Percentiles rank a stretch among this genome's conserved stretches.
These are phyloP conservation scores for Phytophthora pluvialis DNA, from an alignment of 352 stramenopile genomes.

Conservation along the genomic window DNA sequence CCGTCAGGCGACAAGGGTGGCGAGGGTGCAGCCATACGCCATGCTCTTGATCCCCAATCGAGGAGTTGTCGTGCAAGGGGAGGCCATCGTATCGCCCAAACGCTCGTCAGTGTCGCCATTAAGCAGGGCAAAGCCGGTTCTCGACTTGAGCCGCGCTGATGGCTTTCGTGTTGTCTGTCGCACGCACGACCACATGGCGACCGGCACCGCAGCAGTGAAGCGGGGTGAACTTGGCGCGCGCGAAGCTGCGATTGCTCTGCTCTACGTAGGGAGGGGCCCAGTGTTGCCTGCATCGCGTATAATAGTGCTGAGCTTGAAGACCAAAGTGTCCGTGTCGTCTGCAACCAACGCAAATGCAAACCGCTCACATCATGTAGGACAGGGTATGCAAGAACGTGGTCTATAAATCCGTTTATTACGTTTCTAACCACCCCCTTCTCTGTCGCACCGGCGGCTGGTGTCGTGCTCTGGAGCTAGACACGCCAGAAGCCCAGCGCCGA, in stretches of 20 bases:
- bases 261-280: too few species aligned
- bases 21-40: too few species aligned
- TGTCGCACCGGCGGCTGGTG: conserved; percentile 6
- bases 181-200: conserved; percentile 9
- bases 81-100: conserved; percentile 3
- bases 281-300: too few species aligned
- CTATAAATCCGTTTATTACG: neutral
- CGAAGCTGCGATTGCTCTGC: too few species aligned
- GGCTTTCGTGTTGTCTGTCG: conserved; percentile 8
- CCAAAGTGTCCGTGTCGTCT: too few species aligned
- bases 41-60: too few species aligned
- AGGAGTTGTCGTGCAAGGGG: conserved; percentile 13
- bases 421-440: conserved; percentile 3
- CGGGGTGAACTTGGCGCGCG: neutral
- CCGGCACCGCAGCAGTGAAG: conserved; percentile 6
- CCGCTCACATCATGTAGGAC: neutral
- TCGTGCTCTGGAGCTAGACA: conserved; percentile 6
- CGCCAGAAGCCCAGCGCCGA: conserved; percentile 14
- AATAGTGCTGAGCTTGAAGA: too few species aligned
- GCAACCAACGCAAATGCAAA: neutral
- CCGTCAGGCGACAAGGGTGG: neutral
- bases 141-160: conserved; percentile 19
- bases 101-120: conserved; percentile 12
- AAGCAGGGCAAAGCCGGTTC: conserved; percentile 19
- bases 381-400: neutral